Evolutionary conservation across 2,329 filamentous ascomycete species (phyloP).

Genomic region (Periconia macrospinosa): DNA sequence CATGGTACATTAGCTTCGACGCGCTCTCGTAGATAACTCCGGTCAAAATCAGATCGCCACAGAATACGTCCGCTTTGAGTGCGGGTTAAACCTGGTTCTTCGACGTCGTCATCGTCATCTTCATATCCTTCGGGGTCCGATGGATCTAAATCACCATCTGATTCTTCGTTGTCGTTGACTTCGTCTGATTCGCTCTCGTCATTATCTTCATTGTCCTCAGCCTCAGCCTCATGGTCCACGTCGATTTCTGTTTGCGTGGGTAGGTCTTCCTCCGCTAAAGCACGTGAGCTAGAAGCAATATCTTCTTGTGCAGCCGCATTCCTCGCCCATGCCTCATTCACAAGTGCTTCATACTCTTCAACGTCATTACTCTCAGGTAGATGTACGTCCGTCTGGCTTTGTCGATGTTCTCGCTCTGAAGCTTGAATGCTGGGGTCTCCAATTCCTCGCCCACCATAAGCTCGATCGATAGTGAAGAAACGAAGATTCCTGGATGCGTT

Average conservation of each 20-base stretch:
- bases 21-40: slow-evolving; percentile 49
- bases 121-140: slow-evolving; percentile 24
- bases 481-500: slow-evolving; percentile 59
- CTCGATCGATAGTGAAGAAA: slow-evolving; percentile 60
- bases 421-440: slow-evolving; percentile 42
- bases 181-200: slow-evolving; percentile 36
- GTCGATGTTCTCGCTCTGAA: slow-evolving; percentile 44
- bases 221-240: slow-evolving; percentile 18
- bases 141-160: slow-evolving; percentile 32
- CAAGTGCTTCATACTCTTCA: slow-evolving; percentile 37
- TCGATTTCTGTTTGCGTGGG: neutral
- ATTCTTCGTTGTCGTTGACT: slow-evolving; percentile 38
- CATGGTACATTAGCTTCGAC: slow-evolving; percentile 60
- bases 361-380: slow-evolving; percentile 49
- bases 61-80: slow-evolving; percentile 46
- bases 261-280: slow-evolving; percentile 2
- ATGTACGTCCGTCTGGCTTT: slow-evolving; percentile 52
- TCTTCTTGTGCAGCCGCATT: slow-evolving; percentile 10
- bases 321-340: slow-evolving; percentile 17
- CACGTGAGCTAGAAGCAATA: slow-evolving; percentile 4
- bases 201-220: slow-evolving; percentile 9
- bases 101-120: slow-evolving; percentile 34
- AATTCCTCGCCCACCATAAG: slow-evolving; percentile 62
- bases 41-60: slow-evolving; percentile 54
- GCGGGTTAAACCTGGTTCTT: slow-evolving; percentile 36